Evolutionary conservation across 176 grass and related monocot species (phyloP).

Genomic region (Melocanna baccifera): DNA sequence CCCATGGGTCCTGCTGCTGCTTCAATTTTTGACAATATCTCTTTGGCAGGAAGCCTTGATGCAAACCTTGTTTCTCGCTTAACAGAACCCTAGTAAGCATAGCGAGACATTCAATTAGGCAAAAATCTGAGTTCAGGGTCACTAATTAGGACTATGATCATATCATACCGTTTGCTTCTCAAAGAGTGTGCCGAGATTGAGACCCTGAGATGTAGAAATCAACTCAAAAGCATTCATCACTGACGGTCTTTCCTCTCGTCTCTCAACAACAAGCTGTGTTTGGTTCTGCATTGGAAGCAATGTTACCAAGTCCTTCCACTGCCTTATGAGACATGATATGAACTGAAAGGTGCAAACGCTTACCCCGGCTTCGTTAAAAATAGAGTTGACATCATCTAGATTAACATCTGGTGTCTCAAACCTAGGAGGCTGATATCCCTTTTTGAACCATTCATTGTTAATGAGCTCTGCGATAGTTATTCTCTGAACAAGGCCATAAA

Average conservation of each 20-base stretch:
- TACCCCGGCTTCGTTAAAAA: constrained; percentile 76
- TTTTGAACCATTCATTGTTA: constrained; percentile 97
- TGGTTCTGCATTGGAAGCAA: constrained; percentile 41
- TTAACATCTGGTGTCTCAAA: constrained; percentile 75
- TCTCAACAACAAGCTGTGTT: constrained; percentile 86
- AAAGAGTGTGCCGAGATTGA: constrained; percentile 90
- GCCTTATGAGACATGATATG: not conserved
- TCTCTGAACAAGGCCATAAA: constrained; percentile 50
- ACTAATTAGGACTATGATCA: not conserved
- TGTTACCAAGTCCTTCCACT: constrained; percentile 23
- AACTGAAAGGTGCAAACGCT: constrained; percentile 1
- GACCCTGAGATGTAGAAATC: constrained; percentile 94
- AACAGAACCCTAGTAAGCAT: constrained; percentile 50
- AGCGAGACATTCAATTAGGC: not conserved
- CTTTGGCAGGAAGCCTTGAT: constrained; percentile 85
- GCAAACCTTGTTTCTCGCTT: constrained; percentile 92
- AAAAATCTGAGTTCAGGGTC: not conserved
- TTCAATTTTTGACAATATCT: constrained; percentile 94
- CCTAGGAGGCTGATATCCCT: constrained; percentile 70
- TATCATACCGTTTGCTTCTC: constrained; percentile 85
- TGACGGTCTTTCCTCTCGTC: constrained; percentile 62
- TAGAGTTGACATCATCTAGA: constrained; percentile 76
- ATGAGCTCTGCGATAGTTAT: constrained; percentile 76
- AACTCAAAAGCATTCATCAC: constrained; percentile 95
- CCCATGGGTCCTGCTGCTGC: constrained; percentile 79